Evolutionary conservation across 257 asterid genomes (phyloP), one percentile per base, ranked within the genome.

Genomic region (Petrea volubilis): DNA sequence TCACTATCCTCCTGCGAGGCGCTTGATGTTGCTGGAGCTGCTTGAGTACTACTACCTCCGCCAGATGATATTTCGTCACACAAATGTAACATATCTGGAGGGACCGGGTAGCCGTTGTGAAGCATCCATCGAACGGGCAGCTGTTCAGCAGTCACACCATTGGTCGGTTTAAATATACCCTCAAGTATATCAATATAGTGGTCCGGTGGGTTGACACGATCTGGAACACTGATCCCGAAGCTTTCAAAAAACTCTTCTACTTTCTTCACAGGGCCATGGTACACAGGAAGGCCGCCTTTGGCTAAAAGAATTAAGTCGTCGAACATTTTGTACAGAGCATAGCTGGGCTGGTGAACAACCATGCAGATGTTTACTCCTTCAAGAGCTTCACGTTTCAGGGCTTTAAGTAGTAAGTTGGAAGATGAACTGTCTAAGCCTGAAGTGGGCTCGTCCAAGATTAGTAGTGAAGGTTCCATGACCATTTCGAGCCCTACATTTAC

Each of bases 321-420:
- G 72, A 93, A 93, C 98, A 93, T 93, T 86, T 87, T 86, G 93
- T 84, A 93, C 80, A 93, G 74, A 24, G 98, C 78, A 79, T 88
- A 93, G 83, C 98, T 93, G 60, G 98, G 98, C 77, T 93, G 98
- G 85, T 93, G 98, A 86, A 93, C 89, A 63, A 93, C 98, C 98
- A 93, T 93, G 84, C 96, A 90, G 66, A 93, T 82, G 75, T 87
- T 93, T 70, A 93, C 98, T 43, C 98, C 98, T 87, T 90, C 97
- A 73, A 90, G 92, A 82, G 98, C 93, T 83, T 93, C 98, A 24
- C 98, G 96, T 71, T 92, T 79, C 73, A 93, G 98, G 77, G 98
- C 98, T 81, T 73, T 87, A 75, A 93, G 87, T 74, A 93, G 98
- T 83, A 93, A 86, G 74, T 83, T 83, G 82, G 98, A 93, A 60